phyloP scores from a whole-genome alignment of 2,329 filamentous ascomycete genomes.

The Monilinia aucupariae region DNA sequence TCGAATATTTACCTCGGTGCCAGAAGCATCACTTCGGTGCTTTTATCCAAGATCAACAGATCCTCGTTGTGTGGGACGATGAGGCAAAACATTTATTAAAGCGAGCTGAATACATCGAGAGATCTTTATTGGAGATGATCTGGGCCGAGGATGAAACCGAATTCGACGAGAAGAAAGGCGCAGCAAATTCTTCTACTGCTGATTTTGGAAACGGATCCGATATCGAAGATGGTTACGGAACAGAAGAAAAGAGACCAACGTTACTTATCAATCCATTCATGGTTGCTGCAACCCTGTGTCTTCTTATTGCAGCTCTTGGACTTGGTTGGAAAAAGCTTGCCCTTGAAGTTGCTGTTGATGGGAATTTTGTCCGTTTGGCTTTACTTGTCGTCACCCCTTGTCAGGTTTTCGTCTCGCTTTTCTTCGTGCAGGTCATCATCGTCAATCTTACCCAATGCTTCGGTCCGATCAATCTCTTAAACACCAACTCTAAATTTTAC shows the following conservation, averaged over 20 bases:
- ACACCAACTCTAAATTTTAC: slow-evolving; percentile 41
- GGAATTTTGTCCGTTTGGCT: slow-evolving; percentile 46
- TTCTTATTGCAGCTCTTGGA: slow-evolving; percentile 50
- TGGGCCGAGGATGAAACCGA: slow-evolving; percentile 45
- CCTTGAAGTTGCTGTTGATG: slow-evolving; percentile 49
- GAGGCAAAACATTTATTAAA: slow-evolving; percentile 50
- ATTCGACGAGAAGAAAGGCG: slow-evolving; percentile 25
- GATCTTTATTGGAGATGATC: slow-evolving; percentile 51
- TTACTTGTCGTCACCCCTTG: slow-evolving; percentile 48
- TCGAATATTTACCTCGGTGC: slow-evolving; percentile 51
- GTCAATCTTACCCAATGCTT: slow-evolving; percentile 46
- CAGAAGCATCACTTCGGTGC: slow-evolving; percentile 63
- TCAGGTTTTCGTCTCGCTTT: slow-evolving; percentile 47
- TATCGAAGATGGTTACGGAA: not conserved
- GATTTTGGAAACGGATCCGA: not conserved
- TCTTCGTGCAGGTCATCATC: slow-evolving; percentile 49
- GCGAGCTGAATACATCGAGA: slow-evolving; percentile 48
- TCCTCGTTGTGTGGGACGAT: slow-evolving; percentile 61
- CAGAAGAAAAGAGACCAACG: slow-evolving; percentile 39
- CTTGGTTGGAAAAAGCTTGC: slow-evolving; percentile 51
- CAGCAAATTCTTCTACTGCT: slow-evolving; percentile 30
- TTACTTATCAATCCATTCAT: slow-evolving; percentile 51
- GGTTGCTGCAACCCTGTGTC: slow-evolving; percentile 46
- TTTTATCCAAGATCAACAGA: slow-evolving; percentile 52
- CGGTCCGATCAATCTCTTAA: slow-evolving; percentile 44